Base-by-base conservation (phyloP, 2,329 filamentous ascomycete species). In the Penicillium sp. region DNA sequence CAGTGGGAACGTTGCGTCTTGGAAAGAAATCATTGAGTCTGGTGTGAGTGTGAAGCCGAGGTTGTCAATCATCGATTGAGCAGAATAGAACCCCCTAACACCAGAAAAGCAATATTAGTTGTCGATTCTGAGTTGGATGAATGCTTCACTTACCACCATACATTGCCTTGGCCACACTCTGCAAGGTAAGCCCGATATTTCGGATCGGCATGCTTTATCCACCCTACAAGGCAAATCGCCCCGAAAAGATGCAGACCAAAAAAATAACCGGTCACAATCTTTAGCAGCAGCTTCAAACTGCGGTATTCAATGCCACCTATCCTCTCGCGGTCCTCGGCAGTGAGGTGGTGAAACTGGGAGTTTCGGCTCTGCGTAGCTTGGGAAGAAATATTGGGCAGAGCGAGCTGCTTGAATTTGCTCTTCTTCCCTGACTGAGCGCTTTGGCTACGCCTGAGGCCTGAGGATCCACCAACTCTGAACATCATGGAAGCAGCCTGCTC, bases 111-210 rank as follows among this genome's bases (percentile, higher is more conserved):
- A 33, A 16, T 7, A 4, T 33, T 33, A 33, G 31, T 7, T 33
- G 31, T 16, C 13, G 5, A 16, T 6, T 52, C 61, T 80, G 42
- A 21, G 11, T 37, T 2, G 9, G 19, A 25, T 13, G 35, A 1
- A 16, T 21, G 33, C 3, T 26, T 16, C 13, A 69, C 78, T 62
- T 68, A 81, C 81, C 81, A 83, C 82, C 81, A 84, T 6, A 74
- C 70, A 61, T 73, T 67, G 56, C 75, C 68, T 60, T 78, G 67
- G 14, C 74, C 80, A 27, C 69, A 71, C 37, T 76, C 72, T 0
- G 63, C 67, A 43, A 80, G 66, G 65, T 78, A 75, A 13, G 76
- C 64, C 3, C 67, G 62, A 57, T 83, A 78, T 59, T 77, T 82
- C 2, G 67, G 59, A 14, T 72, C 62, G 1, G 76, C 70, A 49